phyloP scores from a whole-genome alignment of 768 basidiomycete species.

The Rubroboletus satanas region DNA sequence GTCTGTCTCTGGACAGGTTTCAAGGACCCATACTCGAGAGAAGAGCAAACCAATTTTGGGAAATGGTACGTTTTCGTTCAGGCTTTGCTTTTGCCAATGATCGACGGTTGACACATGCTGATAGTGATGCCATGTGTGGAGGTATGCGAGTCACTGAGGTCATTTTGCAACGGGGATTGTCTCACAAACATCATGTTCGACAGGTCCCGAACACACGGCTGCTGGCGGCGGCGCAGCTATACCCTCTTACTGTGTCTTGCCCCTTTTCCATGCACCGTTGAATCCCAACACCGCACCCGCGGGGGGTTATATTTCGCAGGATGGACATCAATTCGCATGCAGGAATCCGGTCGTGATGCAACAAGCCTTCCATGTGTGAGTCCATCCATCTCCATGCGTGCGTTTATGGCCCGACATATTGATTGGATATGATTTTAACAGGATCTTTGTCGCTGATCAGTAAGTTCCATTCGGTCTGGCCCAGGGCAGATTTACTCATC shows the following conservation, averaged over 20 bases:
- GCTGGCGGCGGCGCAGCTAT: slow-evolving; percentile 36
- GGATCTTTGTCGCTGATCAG: slow-evolving; percentile 56
- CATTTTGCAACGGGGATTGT: background rate
- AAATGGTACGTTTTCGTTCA: slow-evolving; percentile 43
- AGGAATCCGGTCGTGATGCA: slow-evolving; percentile 49
- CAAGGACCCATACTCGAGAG: slow-evolving; percentile 61
- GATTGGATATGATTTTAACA: slow-evolving; percentile 14
- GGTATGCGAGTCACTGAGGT: slow-evolving; percentile 29
- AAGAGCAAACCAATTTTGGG: slow-evolving; percentile 50
- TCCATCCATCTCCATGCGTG: background rate
- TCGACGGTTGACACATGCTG: background rate
- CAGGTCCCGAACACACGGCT: slow-evolving; percentile 33
- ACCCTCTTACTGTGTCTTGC: slow-evolving; percentile 52
- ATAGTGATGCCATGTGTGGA: slow-evolving; percentile 49
- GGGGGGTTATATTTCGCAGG: slow-evolving; percentile 49
- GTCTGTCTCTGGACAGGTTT: slow-evolving; percentile 39
- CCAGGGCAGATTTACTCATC: background rate
- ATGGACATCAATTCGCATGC: slow-evolving; percentile 55
- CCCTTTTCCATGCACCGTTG: slow-evolving; percentile 47
- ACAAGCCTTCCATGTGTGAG: slow-evolving; percentile 60
- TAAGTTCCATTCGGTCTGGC: slow-evolving; percentile 8
- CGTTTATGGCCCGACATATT: background rate
- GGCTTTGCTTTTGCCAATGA: background rate
- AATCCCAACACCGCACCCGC: slow-evolving; percentile 25
- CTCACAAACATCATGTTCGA: background rate